Evolutionary conservation across 2,329 filamentous ascomycete species (phyloP).

Genomic region (Penicillium aurantiogriseum): DNA sequence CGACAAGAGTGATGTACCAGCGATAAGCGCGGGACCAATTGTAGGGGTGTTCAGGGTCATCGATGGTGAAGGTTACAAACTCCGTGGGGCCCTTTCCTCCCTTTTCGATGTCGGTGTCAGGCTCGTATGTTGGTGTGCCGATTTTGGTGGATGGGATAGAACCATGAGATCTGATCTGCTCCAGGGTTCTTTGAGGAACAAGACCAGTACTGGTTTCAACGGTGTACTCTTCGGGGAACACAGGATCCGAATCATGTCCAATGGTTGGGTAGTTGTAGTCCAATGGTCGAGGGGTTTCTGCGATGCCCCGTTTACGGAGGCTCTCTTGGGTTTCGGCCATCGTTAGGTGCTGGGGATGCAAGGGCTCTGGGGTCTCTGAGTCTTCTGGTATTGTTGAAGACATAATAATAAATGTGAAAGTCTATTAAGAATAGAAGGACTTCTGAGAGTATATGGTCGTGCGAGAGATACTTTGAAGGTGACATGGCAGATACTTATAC

Average conservation of each 20-base stretch:
- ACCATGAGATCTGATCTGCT: constrained; percentile 18
- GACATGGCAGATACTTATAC: constrained; percentile 14
- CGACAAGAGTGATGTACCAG: constrained; percentile 80
- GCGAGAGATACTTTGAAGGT: background rate
- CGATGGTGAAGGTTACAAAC: constrained; percentile 62
- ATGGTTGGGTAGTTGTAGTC: constrained; percentile 34
- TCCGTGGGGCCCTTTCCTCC: constrained; percentile 17
- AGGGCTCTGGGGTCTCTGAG: constrained; percentile 2
- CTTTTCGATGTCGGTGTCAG: constrained; percentile 29
- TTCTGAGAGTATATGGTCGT: background rate
- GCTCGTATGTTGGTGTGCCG: constrained; percentile 1
- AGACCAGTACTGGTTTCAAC: constrained; percentile 24
- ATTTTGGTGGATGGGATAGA: constrained; percentile 9
- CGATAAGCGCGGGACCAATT: constrained; percentile 73
- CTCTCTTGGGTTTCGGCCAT: constrained; percentile 24
- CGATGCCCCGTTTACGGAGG: constrained; percentile 24
- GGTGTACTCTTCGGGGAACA: constrained; percentile 24
- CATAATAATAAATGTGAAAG: constrained; percentile 5
- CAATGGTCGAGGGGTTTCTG: constrained; percentile 20
- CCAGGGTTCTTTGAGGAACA: constrained; percentile 20
- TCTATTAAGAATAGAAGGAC: background rate
- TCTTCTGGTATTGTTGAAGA: constrained; percentile 10
- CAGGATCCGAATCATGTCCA: constrained; percentile 20
- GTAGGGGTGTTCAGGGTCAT: constrained; percentile 72
- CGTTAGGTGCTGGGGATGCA: background rate